Evolutionary conservation across 495 filamentous ascomycete genomes (phyloP).

Genomic region (Amniculicola lignicola): DNA sequence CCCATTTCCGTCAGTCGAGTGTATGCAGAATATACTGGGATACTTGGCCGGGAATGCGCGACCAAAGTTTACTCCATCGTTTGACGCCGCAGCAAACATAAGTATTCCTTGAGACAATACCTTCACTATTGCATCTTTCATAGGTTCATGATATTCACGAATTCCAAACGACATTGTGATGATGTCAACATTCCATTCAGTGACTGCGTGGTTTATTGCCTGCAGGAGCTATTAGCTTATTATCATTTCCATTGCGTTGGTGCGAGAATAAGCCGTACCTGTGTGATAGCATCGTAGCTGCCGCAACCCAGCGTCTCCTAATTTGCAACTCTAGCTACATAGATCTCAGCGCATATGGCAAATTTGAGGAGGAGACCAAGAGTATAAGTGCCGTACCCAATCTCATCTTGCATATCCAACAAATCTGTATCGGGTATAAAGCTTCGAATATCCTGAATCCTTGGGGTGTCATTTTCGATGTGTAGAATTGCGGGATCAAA

Average conservation of each 20-base stretch:
- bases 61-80: slow-evolving; percentile 16
- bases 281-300: slow-evolving; percentile 1
- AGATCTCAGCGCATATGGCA: not conserved
- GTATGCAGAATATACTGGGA: slow-evolving; percentile 20
- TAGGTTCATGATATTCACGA: not conserved
- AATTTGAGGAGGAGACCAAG: not conserved
- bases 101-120: not conserved
- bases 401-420: not conserved
- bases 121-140: not conserved
- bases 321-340: not conserved
- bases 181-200: slow-evolving; percentile 34
- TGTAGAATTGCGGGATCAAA: not conserved
- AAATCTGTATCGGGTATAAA: not conserved
- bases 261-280: not conserved
- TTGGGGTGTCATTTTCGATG: not conserved
- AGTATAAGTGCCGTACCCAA: slow-evolving; percentile 2
- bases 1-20: slow-evolving; percentile 24
- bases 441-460: not conserved
- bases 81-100: slow-evolving; percentile 30
- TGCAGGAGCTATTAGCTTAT: slow-evolving; percentile 6
- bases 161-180: slow-evolving; percentile 38
- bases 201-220: slow-evolving; percentile 33
- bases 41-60: slow-evolving; percentile 25
- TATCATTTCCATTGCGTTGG: not conserved
- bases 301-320: not conserved